These are phyloP conservation scores for Pleurostoma richardsiae DNA, from an alignment of 2,329 filamentous ascomycete genomes.

Conservation along the genomic window DNA sequence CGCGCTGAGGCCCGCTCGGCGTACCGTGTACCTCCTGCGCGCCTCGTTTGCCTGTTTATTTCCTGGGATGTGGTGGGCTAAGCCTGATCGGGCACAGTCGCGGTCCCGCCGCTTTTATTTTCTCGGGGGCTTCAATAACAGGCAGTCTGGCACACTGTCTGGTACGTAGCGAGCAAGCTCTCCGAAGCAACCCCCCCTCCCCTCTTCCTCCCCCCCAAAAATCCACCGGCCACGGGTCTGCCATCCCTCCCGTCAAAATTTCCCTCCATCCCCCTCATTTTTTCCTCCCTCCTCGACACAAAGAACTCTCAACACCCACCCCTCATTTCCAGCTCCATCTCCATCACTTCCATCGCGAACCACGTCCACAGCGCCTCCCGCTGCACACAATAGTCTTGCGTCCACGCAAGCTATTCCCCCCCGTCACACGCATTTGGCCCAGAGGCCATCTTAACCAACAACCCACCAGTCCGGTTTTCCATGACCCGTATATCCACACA, in stretches of 20 bases:
- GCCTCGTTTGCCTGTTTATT: slow-evolving; percentile 3
- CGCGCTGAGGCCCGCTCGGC: not conserved
- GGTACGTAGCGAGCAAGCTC: slow-evolving; percentile 9
- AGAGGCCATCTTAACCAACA: slow-evolving; percentile 28
- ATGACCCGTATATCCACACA: slow-evolving; percentile 51
- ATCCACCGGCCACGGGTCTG: slow-evolving; percentile 13
- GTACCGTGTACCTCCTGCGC: not conserved
- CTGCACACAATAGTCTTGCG: slow-evolving; percentile 13
- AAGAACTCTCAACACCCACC: slow-evolving; percentile 14
- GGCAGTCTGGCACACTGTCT: not conserved
- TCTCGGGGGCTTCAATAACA: not conserved
- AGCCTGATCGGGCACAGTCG: slow-evolving; percentile 6
- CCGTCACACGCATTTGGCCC: slow-evolving; percentile 15
- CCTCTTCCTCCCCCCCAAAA: slow-evolving; percentile 13
- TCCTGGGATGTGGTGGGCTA: slow-evolving; percentile 12
- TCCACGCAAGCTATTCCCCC: slow-evolving; percentile 15
- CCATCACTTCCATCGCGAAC: slow-evolving; percentile 10
- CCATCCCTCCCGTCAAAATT: slow-evolving; percentile 14
- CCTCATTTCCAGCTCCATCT: slow-evolving; percentile 10
- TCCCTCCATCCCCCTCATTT: slow-evolving; percentile 18
- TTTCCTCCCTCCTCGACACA: slow-evolving; percentile 20
- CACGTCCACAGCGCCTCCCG: not conserved
- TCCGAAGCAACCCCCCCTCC: slow-evolving; percentile 9
- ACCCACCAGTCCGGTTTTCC: slow-evolving; percentile 33
- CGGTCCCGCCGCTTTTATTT: slow-evolving; percentile 4